Conservation (phyloP, 441 rosid genomes). For the Monsonia emarginata region DNA sequence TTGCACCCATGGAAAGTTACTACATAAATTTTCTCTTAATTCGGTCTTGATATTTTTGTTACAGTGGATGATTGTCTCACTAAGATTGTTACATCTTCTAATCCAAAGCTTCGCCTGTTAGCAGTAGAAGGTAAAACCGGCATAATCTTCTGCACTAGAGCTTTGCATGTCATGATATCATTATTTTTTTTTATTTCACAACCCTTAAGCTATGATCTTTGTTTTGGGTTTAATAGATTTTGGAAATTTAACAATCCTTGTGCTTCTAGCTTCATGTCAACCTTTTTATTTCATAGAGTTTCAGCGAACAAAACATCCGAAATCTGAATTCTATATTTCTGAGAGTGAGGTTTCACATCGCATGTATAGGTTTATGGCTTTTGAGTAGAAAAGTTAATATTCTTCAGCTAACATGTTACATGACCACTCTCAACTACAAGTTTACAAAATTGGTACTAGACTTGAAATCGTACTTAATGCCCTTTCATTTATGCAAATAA, state of each 20-base stretch:
- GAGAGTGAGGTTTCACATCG: too few relatives aligned
- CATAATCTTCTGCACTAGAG: neutral
- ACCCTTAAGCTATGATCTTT: neutral
- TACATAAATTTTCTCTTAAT: neutral
- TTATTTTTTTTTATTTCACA: too few relatives aligned
- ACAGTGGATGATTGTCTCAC: conserved; percentile 37
- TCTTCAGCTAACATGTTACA: too few relatives aligned
- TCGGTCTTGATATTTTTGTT: neutral
- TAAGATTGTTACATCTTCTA: conserved; percentile 40
- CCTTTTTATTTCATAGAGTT: neutral
- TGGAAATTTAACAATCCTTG: neutral
- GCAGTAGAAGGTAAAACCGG: conserved; percentile 67
- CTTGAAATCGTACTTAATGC: neutral
- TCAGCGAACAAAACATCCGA: neutral
- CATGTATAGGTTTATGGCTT: too few relatives aligned
- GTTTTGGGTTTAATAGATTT: neutral
- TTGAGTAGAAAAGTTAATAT: too few relatives aligned
- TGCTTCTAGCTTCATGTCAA: neutral
- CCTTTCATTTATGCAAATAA: neutral
- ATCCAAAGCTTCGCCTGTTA: conserved; percentile 53
- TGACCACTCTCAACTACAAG: neutral
- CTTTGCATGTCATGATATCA: neutral
- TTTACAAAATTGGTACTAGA: neutral
- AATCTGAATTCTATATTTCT: too few relatives aligned
- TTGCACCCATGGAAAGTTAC: neutral